A percentile compares a stretch with the other conserved stretches of the same genome.
These are phyloP conservation scores for Sorghum bicolor DNA, from an alignment of 176 grass and related monocot species.

Conservation along the genomic window Sorghum_bicolor_NCBIv3 NC_012871.2:1428001-1428500, in stretches of 20 bases:
- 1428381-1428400: conserved; percentile 82
- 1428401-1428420: conserved; percentile 85
- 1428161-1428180: conserved; percentile 43
- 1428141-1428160: conserved; percentile 53
- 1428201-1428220: conserved; percentile 9
- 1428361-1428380: conserved; percentile 70
- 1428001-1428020: conserved; percentile 36
- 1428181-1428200: conserved; percentile 51
- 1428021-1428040: conserved; percentile 11
- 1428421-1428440: conserved; percentile 66
- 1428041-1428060: conserved; percentile 27
- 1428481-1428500: conserved; percentile 34
- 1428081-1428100: background rate
- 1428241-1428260: background rate
- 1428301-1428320: conserved; percentile 64
- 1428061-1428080: background rate
- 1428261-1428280: conserved; percentile 44
- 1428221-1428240: background rate
- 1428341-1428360: conserved; percentile 70
- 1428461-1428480: conserved; percentile 94
- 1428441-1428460: conserved; percentile 62
- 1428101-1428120: conserved; percentile 37
- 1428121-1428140: conserved; percentile 53
- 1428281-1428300: conserved; percentile 52
- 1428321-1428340: conserved; percentile 71